phyloP scores from a whole-genome alignment of 768 basidiomycete genomes.

The Ramaria sp. region DNA sequence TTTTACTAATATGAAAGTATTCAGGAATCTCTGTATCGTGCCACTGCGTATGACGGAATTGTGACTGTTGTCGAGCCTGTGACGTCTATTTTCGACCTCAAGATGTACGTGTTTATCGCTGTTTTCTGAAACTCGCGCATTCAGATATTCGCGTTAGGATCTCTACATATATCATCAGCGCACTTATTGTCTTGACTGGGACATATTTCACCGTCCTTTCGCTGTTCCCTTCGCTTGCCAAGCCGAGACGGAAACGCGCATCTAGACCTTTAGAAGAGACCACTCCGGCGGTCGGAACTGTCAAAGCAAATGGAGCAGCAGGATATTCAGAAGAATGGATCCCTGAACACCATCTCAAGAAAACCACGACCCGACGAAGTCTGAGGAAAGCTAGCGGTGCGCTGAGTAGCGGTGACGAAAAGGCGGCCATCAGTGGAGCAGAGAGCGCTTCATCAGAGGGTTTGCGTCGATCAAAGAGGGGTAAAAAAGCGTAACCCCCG shows the following conservation, averaged over 20 bases:
- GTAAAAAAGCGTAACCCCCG: slow-evolving; percentile 7
- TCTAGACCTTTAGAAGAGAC: slow-evolving; percentile 31
- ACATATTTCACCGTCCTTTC: slow-evolving; percentile 55
- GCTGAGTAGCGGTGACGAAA: slow-evolving; percentile 50
- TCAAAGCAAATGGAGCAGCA: slow-evolving; percentile 47
- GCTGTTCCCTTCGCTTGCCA: slow-evolving; percentile 46
- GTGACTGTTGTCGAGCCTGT: slow-evolving; percentile 76
- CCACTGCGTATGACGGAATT: slow-evolving; percentile 62
- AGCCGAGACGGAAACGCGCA: slow-evolving; percentile 27
- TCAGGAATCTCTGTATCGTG: slow-evolving; percentile 48
- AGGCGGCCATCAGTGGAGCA: slow-evolving; percentile 10
- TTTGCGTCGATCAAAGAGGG: slow-evolving; percentile 8
- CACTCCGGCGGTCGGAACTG: slow-evolving; percentile 43
- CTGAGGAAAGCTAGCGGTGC: slow-evolving; percentile 35
- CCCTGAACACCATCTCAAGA: slow-evolving; percentile 78
- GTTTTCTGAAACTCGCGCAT: not conserved
- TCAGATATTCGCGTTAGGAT: slow-evolving; percentile 22
- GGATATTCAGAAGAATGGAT: slow-evolving; percentile 88
- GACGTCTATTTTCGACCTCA: slow-evolving; percentile 64
- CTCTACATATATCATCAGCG: slow-evolving; percentile 61
- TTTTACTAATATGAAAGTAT: not conserved
- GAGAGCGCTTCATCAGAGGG: slow-evolving; percentile 9
- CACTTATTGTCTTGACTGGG: slow-evolving; percentile 48
- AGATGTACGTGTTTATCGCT: slow-evolving; percentile 43
- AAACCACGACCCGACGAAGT: slow-evolving; percentile 32